These are phyloP conservation scores for Amesomyces nigricolor DNA, from an alignment of 2,329 filamentous ascomycete genomes.

Conservation along the genomic window DNA sequence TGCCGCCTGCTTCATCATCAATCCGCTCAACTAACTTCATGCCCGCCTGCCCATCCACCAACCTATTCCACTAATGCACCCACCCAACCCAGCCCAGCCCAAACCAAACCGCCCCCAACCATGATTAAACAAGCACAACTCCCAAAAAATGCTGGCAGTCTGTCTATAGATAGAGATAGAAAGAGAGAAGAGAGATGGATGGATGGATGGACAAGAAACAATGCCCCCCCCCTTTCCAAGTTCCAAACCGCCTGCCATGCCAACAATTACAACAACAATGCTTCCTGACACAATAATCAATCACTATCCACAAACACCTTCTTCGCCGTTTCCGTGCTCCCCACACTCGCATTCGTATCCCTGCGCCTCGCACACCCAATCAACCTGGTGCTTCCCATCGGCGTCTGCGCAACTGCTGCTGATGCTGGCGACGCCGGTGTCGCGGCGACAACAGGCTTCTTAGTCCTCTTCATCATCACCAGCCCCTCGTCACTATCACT, in stretches of 20 bases:
- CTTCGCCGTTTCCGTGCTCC: constrained; percentile 60
- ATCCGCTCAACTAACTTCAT: too few relatives aligned
- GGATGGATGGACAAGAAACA: background rate
- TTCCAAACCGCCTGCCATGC: background rate
- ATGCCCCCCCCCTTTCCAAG: background rate
- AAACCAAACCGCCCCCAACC: background rate
- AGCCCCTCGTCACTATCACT: constrained; percentile 52
- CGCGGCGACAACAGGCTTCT: constrained; percentile 25
- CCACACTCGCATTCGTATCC: constrained; percentile 56
- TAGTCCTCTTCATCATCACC: constrained; percentile 49
- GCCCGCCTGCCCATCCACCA: too few relatives aligned
- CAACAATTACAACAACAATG: too few relatives aligned
- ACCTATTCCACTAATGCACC: background rate
- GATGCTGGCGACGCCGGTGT: background rate
- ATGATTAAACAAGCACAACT: background rate
- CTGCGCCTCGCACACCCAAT: constrained; percentile 41
- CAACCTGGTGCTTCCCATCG: constrained; percentile 18
- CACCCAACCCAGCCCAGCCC: background rate
- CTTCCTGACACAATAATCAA: background rate
- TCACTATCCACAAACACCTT: constrained; percentile 41
- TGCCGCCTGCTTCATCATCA: too few relatives aligned
- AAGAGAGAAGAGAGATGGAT: background rate
- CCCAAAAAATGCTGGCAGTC: constrained; percentile 3
- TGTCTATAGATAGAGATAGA: background rate
- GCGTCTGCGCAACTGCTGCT: background rate